Evolutionary conservation across 768 basidiomycete genomes (phyloP), one percentile per base, ranked within the genome.

Genomic region (Strobilomyces echinocephalus): DNA sequence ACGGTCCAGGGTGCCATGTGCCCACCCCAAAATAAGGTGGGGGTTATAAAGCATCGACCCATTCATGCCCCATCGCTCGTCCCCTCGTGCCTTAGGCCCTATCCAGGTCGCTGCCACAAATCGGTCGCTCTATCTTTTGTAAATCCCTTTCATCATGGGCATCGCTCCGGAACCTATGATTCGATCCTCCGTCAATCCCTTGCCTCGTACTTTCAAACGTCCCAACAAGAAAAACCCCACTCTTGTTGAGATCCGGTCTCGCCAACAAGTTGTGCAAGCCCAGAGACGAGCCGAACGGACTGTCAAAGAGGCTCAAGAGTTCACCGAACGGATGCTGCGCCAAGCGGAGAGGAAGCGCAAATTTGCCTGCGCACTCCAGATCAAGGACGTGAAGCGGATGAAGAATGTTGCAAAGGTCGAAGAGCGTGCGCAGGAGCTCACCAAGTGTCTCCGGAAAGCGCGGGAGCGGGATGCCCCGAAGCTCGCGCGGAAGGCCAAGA

Each of bases 161-260:
- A 39, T 41, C 21, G 52, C 49, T 2, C 8, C 59, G 1, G 34
- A 15, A 14, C 44, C 34, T n/a, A 6, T 36, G 18, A 12, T 57
- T 34, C 34, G 7, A 34, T 34, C 34, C 34, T 10, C 11, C 11
- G 34, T 34, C 14, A 34, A 34, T 10, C 14, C 34, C 34, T 34
- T 16, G n/a, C 18, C 36, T n/a, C 36, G 16, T 38, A 38, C 14
- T 30, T 46, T 44, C 11, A 34, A 21, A 40, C 49, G 20, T 33
- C 62, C 63, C 1, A 16, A 47, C 28, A 35, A 15, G 18, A 18
- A 15, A 34, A 64, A 62, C 30, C 63, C 57, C 1, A 51, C 60
- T 4, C 24, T 65, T 8, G 33, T 30, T 3, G 49, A 26, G 0
- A 57, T 63, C 4, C 44, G 49, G 12, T 46, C 44, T 4, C 63